A percentile compares a stretch with the other conserved stretches of the same genome.
Evolutionary conservation across 2,329 filamentous ascomycete genomes (phyloP).

Genomic region (Graphilbum sp.): DNA sequence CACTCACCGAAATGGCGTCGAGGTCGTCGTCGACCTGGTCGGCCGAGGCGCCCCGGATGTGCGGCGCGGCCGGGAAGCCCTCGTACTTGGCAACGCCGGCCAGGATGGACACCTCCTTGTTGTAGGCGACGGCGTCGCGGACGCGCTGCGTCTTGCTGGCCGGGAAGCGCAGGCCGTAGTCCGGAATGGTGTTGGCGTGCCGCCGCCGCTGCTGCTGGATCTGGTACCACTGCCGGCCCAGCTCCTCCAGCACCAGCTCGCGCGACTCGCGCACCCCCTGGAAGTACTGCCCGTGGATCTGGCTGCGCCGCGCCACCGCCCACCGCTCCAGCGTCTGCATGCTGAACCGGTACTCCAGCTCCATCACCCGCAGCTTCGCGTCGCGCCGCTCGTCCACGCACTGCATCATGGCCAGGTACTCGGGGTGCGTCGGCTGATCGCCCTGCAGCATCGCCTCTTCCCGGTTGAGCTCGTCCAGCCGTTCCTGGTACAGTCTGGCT

Average conservation of each 20-base stretch:
- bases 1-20: slow-evolving; percentile 62
- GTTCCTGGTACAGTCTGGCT: slow-evolving; percentile 68
- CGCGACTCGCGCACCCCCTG: slow-evolving; percentile 72
- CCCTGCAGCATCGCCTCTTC: slow-evolving; percentile 46
- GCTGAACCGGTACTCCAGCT: slow-evolving; percentile 57
- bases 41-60: slow-evolving; percentile 55
- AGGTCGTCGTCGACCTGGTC: slow-evolving; percentile 75
- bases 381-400: slow-evolving; percentile 70
- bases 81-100: slow-evolving; percentile 87
- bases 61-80: slow-evolving; percentile 89
- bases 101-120: slow-evolving; percentile 82
- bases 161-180: slow-evolving; percentile 70
- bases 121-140: slow-evolving; percentile 77
- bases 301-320: slow-evolving; percentile 65
- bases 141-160: slow-evolving; percentile 62
- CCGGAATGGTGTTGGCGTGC: slow-evolving; percentile 61
- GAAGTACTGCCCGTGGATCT: slow-evolving; percentile 81
- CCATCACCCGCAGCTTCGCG: slow-evolving; percentile 62
- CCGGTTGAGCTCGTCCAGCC: slow-evolving; percentile 62
- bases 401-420: slow-evolving; percentile 79
- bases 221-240: slow-evolving; percentile 83
- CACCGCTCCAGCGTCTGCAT: slow-evolving; percentile 56
- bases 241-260: slow-evolving; percentile 60
- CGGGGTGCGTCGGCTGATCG: slow-evolving; percentile 62
- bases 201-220: slow-evolving; percentile 64